Evolutionary conservation across 2,329 filamentous ascomycete species (phyloP).

Genomic region (Fusarium guadeloupense): DNA sequence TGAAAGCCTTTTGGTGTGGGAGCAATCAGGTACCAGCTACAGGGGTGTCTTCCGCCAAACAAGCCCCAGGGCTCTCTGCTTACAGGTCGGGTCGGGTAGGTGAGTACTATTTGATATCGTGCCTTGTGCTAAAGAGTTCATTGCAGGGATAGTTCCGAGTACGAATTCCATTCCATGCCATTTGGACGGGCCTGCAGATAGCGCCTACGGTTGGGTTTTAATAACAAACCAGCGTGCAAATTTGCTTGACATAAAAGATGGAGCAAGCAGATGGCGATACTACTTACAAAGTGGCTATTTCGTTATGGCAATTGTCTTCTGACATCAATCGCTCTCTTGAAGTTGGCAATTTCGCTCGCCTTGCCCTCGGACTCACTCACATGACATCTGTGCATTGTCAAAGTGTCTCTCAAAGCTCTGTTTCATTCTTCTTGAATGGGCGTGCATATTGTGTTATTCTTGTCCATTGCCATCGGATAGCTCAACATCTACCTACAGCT

Average conservation of each 20-base stretch:
- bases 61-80: conserved; percentile 35
- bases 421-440: background rate
- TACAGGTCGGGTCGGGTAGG: background rate
- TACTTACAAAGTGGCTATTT: background rate
- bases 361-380: background rate
- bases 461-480: background rate
- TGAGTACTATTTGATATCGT: conserved; percentile 10
- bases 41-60: conserved; percentile 38
- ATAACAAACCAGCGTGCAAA: background rate
- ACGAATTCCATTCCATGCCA: conserved; percentile 20
- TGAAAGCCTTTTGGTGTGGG: conserved; percentile 31
- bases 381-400: background rate
- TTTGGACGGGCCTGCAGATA: background rate
- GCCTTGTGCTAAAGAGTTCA: conserved; percentile 31
- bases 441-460: background rate
- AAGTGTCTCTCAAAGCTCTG: conserved; percentile 4
- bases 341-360: conserved; percentile 29
- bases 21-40: conserved; percentile 43
- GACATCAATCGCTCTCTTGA: background rate
- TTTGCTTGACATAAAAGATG: background rate
- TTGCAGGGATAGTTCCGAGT: conserved; percentile 31
- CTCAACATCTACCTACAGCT: background rate
- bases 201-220: background rate
- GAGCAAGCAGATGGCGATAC: background rate
- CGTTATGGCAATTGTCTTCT: background rate